Evolutionary conservation across 768 basidiomycete genomes (phyloP).

Genomic region (Chalciporus chontae): DNA sequence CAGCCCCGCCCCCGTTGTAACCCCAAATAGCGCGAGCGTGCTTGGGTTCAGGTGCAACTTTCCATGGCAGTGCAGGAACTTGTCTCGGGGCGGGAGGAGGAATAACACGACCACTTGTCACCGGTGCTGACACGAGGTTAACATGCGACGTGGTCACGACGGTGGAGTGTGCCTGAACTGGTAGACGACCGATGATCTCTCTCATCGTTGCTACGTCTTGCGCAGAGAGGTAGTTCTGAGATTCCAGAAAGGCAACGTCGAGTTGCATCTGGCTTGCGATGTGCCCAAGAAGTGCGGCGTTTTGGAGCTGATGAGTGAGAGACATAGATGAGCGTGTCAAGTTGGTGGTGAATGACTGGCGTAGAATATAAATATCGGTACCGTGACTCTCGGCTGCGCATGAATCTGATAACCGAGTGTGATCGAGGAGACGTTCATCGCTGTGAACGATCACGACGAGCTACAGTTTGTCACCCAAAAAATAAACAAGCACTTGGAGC

Average conservation of each 20-base stretch:
- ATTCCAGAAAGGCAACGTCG: conserved; percentile 55
- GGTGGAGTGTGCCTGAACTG: conserved; percentile 19
- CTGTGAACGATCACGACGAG: background rate
- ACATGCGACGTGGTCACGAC: conserved; percentile 15
- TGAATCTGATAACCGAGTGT: too few species aligned
- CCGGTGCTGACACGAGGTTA: conserved; percentile 1
- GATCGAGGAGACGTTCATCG: background rate
- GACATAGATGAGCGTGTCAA: conserved; percentile 25
- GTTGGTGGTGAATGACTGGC: background rate
- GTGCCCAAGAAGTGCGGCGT: conserved; percentile 53
- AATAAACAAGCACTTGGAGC: background rate
- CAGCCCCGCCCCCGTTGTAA: conserved; percentile 59
- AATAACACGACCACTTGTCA: conserved; percentile 10
- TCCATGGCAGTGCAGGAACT: conserved; percentile 4
- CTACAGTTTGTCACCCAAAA: background rate
- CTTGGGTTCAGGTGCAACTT: conserved; percentile 4
- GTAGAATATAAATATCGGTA: too few species aligned
- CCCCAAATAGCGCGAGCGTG: conserved; percentile 60
- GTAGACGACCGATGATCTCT: conserved; percentile 47
- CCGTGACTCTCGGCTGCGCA: too few species aligned
- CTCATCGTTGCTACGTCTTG: conserved; percentile 41
- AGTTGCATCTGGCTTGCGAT: conserved; percentile 53
- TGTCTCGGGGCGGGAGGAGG: conserved; percentile 15
- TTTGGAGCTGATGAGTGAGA: conserved; percentile 21
- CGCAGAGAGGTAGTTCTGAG: conserved; percentile 50